Percentiles rank a stretch among this genome's conserved stretches.
Conservation (phyloP, 139 green algal species). For the Coelastrella sp. region DNA sequence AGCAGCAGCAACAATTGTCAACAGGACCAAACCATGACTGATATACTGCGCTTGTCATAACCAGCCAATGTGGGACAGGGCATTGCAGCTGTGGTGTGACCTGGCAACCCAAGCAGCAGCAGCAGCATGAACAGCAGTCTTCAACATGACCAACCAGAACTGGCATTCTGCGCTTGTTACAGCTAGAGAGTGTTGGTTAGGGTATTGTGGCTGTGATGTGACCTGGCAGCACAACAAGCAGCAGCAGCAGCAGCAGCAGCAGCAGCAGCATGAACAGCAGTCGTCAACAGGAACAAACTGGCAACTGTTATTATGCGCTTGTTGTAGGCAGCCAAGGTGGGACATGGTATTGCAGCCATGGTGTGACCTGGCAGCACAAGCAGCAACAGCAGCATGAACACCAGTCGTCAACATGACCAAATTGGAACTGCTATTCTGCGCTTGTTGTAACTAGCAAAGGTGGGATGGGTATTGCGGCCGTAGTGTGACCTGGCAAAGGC, state of each 20-base stretch:
- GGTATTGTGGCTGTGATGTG: neutral
- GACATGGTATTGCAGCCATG: neutral
- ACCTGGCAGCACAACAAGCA: neutral
- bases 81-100: neutral
- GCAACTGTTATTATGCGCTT: neutral
- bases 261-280: slow-evolving; percentile 21
- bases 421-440: too few relatives aligned
- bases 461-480: too few relatives aligned
- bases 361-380: too few relatives aligned
- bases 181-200: neutral
- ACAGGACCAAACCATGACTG: too few relatives aligned
- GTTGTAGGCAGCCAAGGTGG: too few relatives aligned
- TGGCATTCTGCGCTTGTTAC: neutral
- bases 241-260: neutral
- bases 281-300: neutral
- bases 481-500: too few relatives aligned
- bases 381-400: too few relatives aligned
- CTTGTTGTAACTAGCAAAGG: too few relatives aligned
- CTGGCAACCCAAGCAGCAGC: slow-evolving; percentile 1
- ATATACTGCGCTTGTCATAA: too few relatives aligned
- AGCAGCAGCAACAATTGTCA: too few relatives aligned
- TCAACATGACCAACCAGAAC: slow-evolving; percentile 1
- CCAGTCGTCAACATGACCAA: too few relatives aligned
- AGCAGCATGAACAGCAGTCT: slow-evolving; percentile 12
- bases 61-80: too few relatives aligned